phyloP scores from a whole-genome alignment of 148 eudicot genomes.

The Simmondsia chinensis region DNA sequence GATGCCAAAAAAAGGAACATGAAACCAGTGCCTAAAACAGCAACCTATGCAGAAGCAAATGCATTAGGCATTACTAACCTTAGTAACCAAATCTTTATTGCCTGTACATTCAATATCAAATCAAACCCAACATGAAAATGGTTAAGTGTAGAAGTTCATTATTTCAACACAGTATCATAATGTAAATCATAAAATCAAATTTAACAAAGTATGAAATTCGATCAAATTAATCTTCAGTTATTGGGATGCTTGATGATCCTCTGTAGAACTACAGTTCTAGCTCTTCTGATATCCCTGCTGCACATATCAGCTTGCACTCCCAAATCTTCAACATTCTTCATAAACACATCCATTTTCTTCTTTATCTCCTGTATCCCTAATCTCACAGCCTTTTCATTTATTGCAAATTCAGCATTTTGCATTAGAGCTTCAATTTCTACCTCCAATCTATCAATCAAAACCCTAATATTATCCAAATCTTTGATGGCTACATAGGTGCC shows the following conservation, averaged over 20 bases:
- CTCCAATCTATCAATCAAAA: slow-evolving; percentile 58
- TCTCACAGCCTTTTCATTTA: slow-evolving; percentile 59
- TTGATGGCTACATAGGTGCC: slow-evolving; percentile 81
- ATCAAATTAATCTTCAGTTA: slow-evolving; percentile 20
- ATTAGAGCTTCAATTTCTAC: slow-evolving; percentile 59
- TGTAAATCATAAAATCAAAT: too few species aligned
- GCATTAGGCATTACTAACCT: too few species aligned
- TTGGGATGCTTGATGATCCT: slow-evolving; percentile 82
- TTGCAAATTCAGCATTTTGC: slow-evolving; percentile 44
- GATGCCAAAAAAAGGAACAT: too few species aligned
- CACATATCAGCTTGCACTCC: slow-evolving; percentile 82
- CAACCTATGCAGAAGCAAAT: too few species aligned
- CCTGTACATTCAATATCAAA: too few species aligned
- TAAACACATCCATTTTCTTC: slow-evolving; percentile 60
- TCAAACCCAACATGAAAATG: too few species aligned
- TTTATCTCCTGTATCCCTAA: slow-evolving; percentile 68
- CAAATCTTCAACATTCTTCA: slow-evolving; percentile 81
- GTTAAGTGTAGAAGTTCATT: too few species aligned
- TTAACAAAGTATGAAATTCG: too few species aligned
- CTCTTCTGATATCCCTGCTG: slow-evolving; percentile 81
- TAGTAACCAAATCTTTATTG: too few species aligned
- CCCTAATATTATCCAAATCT: slow-evolving; percentile 81
- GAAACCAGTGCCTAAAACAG: too few species aligned
- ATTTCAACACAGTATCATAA: slow-evolving; percentile 3
- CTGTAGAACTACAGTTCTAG: slow-evolving; percentile 88